Evolutionary conservation across 1,284 basidiomycete species (phyloP), one percentile per base, ranked within the genome.

Genomic region (Pholiota adiposa): DNA sequence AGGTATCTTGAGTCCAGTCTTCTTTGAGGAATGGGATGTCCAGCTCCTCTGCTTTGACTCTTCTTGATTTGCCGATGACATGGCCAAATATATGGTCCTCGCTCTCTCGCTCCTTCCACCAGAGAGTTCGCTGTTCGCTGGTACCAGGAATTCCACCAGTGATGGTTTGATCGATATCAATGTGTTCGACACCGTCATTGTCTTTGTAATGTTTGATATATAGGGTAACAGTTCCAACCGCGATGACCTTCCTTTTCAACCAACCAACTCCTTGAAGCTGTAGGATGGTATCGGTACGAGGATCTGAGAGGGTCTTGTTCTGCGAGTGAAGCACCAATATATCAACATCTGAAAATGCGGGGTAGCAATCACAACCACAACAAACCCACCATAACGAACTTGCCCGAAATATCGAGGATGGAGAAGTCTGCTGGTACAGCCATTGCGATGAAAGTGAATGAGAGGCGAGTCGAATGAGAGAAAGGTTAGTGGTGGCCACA

Each of bases 161-260:
- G 40, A 88, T 71, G n/a, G 77, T 82, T 70, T 88, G 85, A 29
- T 83, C 79, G 62, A 88, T 84, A 56, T 87, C 84, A 64, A 90
- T 82, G 66, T 79, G 81, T 70, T 90, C 88, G 18, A 82, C 67
- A 21, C 76, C 79, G 4, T 70, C 69, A 11, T 81, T 83, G 55
- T 84, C 81, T 64, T 81, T 86, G 75, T 79, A 85, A 68, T 90
- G 88, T 52, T 83, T 86, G 65, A 88, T 70, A 49, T 66, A 66
- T 48, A 89, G 77, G 34, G 83, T 86, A 40, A 89, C 64, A 4
- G 83, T 86, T 23, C 79, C 83, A 19, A 75, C 29, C 5, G 63
- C 53, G 65, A 89, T 88, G 25, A 79, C 79, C 65, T 79, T 85
- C 63, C 88, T 81, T 61, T 76, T 86, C 21, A 83, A 62, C 86